phyloP scores from a whole-genome alignment of 2,329 filamentous ascomycete species.

The Paradendryphiella salina region DNA sequence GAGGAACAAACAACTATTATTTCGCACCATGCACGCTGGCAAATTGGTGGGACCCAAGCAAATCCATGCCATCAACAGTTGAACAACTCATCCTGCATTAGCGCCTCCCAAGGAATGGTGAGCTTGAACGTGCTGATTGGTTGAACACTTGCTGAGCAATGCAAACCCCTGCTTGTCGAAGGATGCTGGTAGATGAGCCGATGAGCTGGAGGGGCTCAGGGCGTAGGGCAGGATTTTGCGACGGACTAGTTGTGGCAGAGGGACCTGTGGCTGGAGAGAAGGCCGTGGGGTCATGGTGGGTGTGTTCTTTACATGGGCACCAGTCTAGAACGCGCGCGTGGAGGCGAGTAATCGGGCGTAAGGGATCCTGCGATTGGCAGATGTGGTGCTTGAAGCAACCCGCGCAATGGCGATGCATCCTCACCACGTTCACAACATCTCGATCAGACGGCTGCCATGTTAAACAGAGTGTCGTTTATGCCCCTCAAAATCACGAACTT shows the following conservation, averaged over 20 bases:
- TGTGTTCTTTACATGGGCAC: too few relatives aligned
- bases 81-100: conserved; percentile 48
- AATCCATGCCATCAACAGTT: conserved; percentile 37
- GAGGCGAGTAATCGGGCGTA: too few relatives aligned
- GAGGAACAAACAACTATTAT: conserved; percentile 29
- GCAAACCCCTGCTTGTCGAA: conserved; percentile 8
- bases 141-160: conserved; percentile 2
- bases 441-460: too few relatives aligned
- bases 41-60: conserved; percentile 27
- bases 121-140: conserved; percentile 29
- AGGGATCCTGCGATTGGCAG: too few relatives aligned
- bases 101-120: conserved; percentile 36
- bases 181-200: conserved; percentile 9
- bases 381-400: too few relatives aligned
- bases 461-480: too few relatives aligned
- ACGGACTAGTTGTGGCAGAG: neutral
- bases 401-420: too few relatives aligned
- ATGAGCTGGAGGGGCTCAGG: conserved; percentile 10
- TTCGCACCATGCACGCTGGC: conserved; percentile 27
- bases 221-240: conserved; percentile 4
- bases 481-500: too few relatives aligned
- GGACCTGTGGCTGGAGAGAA: neutral
- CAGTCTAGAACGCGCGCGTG: too few relatives aligned
- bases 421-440: too few relatives aligned
- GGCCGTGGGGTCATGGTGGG: too few relatives aligned